These are phyloP conservation scores for Platanus orientalis DNA, from an alignment of 164 flowering plant genomes.

Conservation along the genomic window DNA sequence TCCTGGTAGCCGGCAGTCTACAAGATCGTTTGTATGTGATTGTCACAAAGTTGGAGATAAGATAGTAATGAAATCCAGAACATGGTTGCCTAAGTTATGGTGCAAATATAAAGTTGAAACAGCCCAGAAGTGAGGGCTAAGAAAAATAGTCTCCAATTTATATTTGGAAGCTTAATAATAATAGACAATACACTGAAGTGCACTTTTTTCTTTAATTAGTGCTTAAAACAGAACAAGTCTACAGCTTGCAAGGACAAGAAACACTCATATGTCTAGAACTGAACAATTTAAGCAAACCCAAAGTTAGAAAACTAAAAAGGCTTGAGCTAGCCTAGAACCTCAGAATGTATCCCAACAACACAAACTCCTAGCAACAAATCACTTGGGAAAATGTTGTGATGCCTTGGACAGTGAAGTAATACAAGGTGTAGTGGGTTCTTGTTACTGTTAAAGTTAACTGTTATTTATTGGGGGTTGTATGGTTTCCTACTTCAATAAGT, in stretches of 20 bases:
- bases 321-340: too few species aligned
- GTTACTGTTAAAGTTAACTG: too few species aligned
- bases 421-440: too few species aligned
- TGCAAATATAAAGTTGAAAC: too few species aligned
- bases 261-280: neutral
- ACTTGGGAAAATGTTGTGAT: neutral
- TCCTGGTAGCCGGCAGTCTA: constrained; percentile 46
- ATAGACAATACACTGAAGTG: too few species aligned
- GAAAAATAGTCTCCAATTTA: neutral
- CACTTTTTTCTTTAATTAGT: too few species aligned
- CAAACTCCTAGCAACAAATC: neutral
- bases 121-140: too few species aligned
- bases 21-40: constrained; percentile 32
- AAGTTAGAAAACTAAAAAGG: too few species aligned
- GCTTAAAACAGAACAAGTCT: too few species aligned
- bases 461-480: neutral
- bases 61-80: neutral
- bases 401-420: neutral
- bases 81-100: too few species aligned
- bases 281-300: neutral
- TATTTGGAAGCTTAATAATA: neutral
- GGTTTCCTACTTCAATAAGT: neutral
- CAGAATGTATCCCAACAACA: neutral
- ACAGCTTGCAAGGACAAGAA: neutral
- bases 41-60: constrained; percentile 28